phyloP scores from a whole-genome alignment of 352 stramenopile species.

The Pythium biforme region DNA sequence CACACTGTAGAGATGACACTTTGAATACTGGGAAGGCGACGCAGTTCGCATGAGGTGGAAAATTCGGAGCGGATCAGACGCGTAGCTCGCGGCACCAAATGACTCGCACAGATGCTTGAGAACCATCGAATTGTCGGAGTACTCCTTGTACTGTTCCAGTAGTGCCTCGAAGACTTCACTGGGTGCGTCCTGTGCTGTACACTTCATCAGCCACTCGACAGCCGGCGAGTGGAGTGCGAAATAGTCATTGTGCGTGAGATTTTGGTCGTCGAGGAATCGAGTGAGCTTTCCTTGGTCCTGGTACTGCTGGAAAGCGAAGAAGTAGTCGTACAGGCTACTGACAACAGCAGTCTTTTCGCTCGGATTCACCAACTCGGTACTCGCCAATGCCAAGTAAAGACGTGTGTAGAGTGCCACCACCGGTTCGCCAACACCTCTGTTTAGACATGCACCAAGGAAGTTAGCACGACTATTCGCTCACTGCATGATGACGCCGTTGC shows the following conservation, averaged over 20 bases:
- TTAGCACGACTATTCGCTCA: not conserved
- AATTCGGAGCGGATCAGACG: slow-evolving; percentile 48
- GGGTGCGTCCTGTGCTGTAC: slow-evolving; percentile 40
- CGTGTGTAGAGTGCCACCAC: slow-evolving; percentile 87
- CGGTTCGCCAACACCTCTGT: slow-evolving; percentile 83
- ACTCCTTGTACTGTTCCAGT: slow-evolving; percentile 80
- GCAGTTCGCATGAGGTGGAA: slow-evolving; percentile 66
- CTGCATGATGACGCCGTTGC: not conserved
- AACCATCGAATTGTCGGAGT: slow-evolving; percentile 87
- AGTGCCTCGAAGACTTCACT: slow-evolving; percentile 60
- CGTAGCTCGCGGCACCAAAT: slow-evolving; percentile 70
- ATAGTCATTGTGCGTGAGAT: slow-evolving; percentile 64
- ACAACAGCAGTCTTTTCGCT: slow-evolving; percentile 49
- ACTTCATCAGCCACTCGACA: slow-evolving; percentile 87
- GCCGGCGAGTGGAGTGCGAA: slow-evolving; percentile 79
- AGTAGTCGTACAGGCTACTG: slow-evolving; percentile 88
- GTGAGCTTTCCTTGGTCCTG: slow-evolving; percentile 46
- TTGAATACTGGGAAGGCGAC: slow-evolving; percentile 54
- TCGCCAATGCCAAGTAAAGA: slow-evolving; percentile 77
- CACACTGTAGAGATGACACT: slow-evolving; percentile 71
- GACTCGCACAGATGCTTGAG: slow-evolving; percentile 82
- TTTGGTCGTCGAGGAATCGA: slow-evolving; percentile 46
- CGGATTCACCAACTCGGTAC: slow-evolving; percentile 49
- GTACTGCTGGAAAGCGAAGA: slow-evolving; percentile 85
- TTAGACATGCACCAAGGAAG: not conserved